phyloP scores from a whole-genome alignment of 441 rosid genomes.

The Euphorbia celastroides region DNA sequence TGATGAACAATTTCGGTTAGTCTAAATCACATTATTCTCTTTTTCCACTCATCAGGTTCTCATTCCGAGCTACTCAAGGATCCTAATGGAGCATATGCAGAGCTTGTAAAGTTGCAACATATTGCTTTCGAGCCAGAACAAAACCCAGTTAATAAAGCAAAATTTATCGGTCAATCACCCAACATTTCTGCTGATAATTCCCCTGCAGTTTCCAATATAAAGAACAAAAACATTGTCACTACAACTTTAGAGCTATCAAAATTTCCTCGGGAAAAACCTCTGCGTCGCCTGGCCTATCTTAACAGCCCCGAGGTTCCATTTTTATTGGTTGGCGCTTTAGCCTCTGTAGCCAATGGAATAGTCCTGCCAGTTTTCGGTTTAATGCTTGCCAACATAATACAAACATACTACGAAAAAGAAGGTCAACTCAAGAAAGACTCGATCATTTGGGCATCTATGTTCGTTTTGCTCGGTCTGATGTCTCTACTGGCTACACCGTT shows the following conservation, averaged over 20 bases:
- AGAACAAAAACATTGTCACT: slow-evolving; percentile 3
- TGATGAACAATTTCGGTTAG: background rate
- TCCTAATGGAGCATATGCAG: slow-evolving; percentile 42
- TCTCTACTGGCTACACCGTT: slow-evolving; percentile 34
- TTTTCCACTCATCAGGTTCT: slow-evolving; percentile 39
- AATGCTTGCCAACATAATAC: slow-evolving; percentile 41
- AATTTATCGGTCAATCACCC: slow-evolving; percentile 25
- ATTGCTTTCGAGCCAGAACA: slow-evolving; percentile 20
- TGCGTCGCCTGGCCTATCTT: slow-evolving; percentile 46
- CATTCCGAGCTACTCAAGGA: slow-evolving; percentile 49
- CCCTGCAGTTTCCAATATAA: slow-evolving; percentile 19
- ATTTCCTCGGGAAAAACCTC: slow-evolving; percentile 29
- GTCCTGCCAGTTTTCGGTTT: slow-evolving; percentile 50
- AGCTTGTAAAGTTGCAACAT: slow-evolving; percentile 42
- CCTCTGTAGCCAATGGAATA: slow-evolving; percentile 39
- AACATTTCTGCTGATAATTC: slow-evolving; percentile 32
- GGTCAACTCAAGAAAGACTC: slow-evolving; percentile 41
- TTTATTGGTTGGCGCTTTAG: slow-evolving; percentile 37
- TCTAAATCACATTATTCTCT: background rate
- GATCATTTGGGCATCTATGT: slow-evolving; percentile 50
- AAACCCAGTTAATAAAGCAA: slow-evolving; percentile 18
- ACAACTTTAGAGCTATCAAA: slow-evolving; percentile 11
- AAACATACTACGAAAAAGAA: slow-evolving; percentile 46
- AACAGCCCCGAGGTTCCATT: slow-evolving; percentile 58
- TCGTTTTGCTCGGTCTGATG: slow-evolving; percentile 36